These are phyloP conservation scores for Inga laurina DNA, from an alignment of 306 rosid genomes.

Conservation along the genomic window DNA sequence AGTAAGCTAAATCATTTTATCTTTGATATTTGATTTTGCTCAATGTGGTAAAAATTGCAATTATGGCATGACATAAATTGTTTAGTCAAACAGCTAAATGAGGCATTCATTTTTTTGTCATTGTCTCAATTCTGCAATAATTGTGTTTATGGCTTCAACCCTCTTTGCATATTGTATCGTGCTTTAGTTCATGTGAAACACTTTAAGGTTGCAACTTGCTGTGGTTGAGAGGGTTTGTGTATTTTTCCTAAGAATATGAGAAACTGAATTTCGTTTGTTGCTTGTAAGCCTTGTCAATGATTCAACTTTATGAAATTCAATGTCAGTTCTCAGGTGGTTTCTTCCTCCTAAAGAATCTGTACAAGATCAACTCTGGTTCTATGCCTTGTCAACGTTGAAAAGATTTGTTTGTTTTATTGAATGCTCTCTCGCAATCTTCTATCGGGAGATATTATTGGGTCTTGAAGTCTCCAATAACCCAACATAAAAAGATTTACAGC, in stretches of 20 bases:
- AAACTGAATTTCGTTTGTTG: slow-evolving; percentile 34
- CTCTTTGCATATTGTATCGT: slow-evolving; percentile 7
- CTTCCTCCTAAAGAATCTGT: slow-evolving; percentile 42
- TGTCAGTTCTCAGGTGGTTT: slow-evolving; percentile 43
- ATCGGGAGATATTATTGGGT: slow-evolving; percentile 23
- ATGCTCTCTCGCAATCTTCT: slow-evolving; percentile 45
- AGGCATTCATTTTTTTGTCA: slow-evolving; percentile 4
- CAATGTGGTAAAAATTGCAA: slow-evolving; percentile 24
- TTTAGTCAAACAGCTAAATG: slow-evolving; percentile 21
- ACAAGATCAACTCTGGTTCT: slow-evolving; percentile 41
- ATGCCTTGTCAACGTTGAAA: slow-evolving; percentile 39
- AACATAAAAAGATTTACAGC: slow-evolving; percentile 9
- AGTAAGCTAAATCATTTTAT: slow-evolving; percentile 45
- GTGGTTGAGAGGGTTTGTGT: slow-evolving; percentile 12
- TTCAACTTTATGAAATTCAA: slow-evolving; percentile 38
- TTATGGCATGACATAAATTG: background rate
- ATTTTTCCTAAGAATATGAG: slow-evolving; percentile 13
- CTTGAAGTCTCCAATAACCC: slow-evolving; percentile 26
- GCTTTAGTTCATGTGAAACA: background rate
- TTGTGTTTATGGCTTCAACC: slow-evolving; percentile 13
- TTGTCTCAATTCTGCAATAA: background rate
- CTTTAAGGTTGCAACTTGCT: slow-evolving; percentile 4
- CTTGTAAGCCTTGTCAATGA: slow-evolving; percentile 33
- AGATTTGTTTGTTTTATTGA: slow-evolving; percentile 41
- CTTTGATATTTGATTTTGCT: slow-evolving; percentile 10